Evolutionary conservation across 225 moss, liverwort and hornwort species (phyloP).

Genomic region (Physcomitrium patens): DNA sequence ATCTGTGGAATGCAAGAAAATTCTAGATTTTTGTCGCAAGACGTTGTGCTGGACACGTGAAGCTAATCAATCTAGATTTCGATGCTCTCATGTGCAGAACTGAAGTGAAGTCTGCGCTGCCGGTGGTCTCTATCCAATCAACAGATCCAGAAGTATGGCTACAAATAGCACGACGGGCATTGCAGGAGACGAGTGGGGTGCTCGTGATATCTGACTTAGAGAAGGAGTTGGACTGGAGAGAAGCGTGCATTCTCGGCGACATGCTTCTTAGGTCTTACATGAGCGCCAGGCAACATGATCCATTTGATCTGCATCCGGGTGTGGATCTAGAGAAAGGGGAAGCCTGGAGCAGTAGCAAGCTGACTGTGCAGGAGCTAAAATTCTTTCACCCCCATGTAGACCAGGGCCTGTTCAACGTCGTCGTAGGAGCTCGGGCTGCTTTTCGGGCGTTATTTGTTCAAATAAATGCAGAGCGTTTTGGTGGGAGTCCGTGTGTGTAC

Average conservation of each 20-base stretch:
- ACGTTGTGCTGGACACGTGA: no score
- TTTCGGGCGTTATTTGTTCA: conserved; percentile 37
- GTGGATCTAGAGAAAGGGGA: conserved; percentile 46
- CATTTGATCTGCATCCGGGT: conserved; percentile 31
- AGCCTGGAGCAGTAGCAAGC: conserved; percentile 32
- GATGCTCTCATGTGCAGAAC: conserved; percentile 20
- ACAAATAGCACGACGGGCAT: conserved; percentile 25
- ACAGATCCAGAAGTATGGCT: conserved; percentile 39
- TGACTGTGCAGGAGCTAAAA: conserved; percentile 22
- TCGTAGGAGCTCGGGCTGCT: conserved; percentile 28
- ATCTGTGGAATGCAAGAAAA: no score
- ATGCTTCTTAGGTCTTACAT: conserved; percentile 45
- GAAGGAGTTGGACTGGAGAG: conserved; percentile 42
- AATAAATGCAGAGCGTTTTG: not conserved
- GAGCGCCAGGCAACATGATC: conserved; percentile 39
- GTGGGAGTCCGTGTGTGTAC: conserved; percentile 22
- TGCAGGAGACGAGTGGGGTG: conserved; percentile 36
- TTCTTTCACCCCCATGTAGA: conserved; percentile 27
- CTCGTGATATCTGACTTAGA: conserved; percentile 33
- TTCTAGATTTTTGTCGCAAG: no score
- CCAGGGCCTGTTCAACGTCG: conserved; percentile 44
- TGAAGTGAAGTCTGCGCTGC: conserved; percentile 6
- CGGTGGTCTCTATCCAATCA: conserved; percentile 26
- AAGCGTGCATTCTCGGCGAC: conserved; percentile 45
- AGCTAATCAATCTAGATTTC: not conserved